These are phyloP conservation scores for Yamadazyma pseudoaaseri DNA, from an alignment of 1,139 yeast genomes.

Conservation along the genomic window DNA sequence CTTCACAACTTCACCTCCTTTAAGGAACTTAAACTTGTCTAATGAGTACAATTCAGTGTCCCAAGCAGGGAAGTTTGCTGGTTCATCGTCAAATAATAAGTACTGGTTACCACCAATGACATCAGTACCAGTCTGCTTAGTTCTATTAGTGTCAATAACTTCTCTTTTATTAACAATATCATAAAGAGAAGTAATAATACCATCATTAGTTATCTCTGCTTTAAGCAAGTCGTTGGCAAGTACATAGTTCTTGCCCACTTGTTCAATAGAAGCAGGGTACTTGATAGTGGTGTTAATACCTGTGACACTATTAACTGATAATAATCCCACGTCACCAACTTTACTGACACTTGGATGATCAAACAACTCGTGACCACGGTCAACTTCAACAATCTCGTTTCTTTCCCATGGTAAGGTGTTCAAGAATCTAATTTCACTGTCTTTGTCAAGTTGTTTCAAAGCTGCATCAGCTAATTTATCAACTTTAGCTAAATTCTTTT, in stretches of 20 bases:
- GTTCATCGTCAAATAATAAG: conserved; percentile 83
- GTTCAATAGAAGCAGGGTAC: conserved; percentile 48
- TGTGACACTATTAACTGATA: conserved; percentile 10
- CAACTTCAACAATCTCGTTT: conserved; percentile 47
- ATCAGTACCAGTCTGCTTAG: conserved; percentile 43
- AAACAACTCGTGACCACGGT: conserved; percentile 7
- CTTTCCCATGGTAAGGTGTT: conserved; percentile 75
- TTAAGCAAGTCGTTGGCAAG: conserved; percentile 61
- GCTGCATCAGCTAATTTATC: conserved; percentile 54
- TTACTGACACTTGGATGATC: conserved; percentile 2
- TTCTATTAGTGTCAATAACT: conserved; percentile 55
- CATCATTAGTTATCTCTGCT: conserved; percentile 58
- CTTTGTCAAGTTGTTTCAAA: conserved; percentile 23
- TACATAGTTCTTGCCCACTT: conserved; percentile 39
- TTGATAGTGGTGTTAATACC: conserved; percentile 19
- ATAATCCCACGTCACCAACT: conserved; percentile 6
- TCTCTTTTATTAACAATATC: conserved; percentile 66
- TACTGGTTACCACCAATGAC: conserved; percentile 70
- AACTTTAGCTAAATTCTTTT: conserved; percentile 52
- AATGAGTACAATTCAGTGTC: conserved; percentile 89
- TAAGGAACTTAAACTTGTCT: conserved; percentile 57
- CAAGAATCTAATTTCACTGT: conserved; percentile 20
- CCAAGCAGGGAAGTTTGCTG: conserved; percentile 93
- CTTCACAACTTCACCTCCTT: conserved; percentile 46
- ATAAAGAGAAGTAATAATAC: conserved; percentile 64